Base-by-base conservation (phyloP, 495 filamentous ascomycete genomes). In the Stereocaulon alpinum region DNA sequence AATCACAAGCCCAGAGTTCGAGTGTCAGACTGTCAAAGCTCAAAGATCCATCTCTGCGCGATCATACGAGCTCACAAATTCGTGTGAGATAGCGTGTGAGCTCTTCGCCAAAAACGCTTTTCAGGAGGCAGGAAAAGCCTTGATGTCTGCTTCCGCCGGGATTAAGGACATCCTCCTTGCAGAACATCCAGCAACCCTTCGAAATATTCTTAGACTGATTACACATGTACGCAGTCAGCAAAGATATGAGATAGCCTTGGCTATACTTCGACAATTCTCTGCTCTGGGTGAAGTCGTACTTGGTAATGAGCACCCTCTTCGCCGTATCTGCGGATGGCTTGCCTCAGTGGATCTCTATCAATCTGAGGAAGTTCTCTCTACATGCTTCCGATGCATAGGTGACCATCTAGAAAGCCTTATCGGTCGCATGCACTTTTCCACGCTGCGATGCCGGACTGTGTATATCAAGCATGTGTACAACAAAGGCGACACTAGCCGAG, bases 201-300 rank as follows among this genome's bases (percentile, higher is more conserved):
- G 0, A 2, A 3, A 1, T 0, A 20, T 60, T 6, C 37, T 60
- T 24, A 0, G 0, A 3, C 0, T 40, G 0, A 27, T 43, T 1
- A 3, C 9, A 1, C 1, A 0, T 12, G 6, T 44, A 9, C 15
- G 29, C 41, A n/a, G 1, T 9, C 0, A 0, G 22, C 18, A 20
- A 9, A 60, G 48, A 54, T 6, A 52, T 17, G 49, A 54, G 6
- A 45, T 60, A 60, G 58, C 58, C 0, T 32, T 54, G 27, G 15
- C 37, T 18, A 42, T 60, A 32, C 58, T 60, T 9, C 34, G 58
- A n/a, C 14, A 54, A 0, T 42, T 44, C 30, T 51, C 58, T 11
- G 22, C 40, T 27, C 32, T 60, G 20, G 48, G 29, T n/a, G 17
- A 32, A 22, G 10, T 30, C 14, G 6, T 43, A 12, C 12, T 60